These are phyloP conservation scores for Drechslerella coelobrocha DNA, from an alignment of 2,329 filamentous ascomycete species.

Conservation along the genomic window DNA sequence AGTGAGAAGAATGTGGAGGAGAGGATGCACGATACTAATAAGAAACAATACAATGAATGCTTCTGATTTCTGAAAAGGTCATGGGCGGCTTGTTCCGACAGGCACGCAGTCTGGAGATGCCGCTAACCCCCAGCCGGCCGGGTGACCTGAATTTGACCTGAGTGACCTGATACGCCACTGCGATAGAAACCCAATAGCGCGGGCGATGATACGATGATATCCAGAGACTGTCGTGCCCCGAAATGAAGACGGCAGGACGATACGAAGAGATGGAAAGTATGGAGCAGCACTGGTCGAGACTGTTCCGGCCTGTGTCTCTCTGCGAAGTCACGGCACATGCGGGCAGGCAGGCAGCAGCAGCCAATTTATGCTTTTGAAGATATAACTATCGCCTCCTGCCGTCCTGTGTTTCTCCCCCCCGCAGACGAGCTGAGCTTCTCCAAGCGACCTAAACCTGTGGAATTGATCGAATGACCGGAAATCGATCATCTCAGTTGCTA, in stretches of 20 bases:
- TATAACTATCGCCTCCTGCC: neutral
- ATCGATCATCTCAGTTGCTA: no score
- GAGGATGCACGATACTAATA: neutral
- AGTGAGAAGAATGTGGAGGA: neutral
- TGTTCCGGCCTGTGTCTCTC: neutral
- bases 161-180: neutral
- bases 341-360: slow-evolving; percentile 1
- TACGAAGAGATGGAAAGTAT: neutral
- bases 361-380: slow-evolving; percentile 4
- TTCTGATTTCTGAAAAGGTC: neutral
- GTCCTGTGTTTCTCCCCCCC: neutral
- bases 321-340: neutral
- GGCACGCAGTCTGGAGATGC: neutral
- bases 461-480: no score
- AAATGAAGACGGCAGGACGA: neutral
- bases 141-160: slow-evolving; percentile 5
- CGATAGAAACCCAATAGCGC: neutral
- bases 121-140: slow-evolving; percentile 1
- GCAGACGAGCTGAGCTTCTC: neutral
- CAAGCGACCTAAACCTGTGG: no score
- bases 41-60: neutral
- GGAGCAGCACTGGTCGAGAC: neutral
- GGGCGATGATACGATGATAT: neutral
- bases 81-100: neutral
- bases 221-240: neutral